Base-by-base conservation (phyloP, 306 rosid species). In the Quercus robur region DNA sequence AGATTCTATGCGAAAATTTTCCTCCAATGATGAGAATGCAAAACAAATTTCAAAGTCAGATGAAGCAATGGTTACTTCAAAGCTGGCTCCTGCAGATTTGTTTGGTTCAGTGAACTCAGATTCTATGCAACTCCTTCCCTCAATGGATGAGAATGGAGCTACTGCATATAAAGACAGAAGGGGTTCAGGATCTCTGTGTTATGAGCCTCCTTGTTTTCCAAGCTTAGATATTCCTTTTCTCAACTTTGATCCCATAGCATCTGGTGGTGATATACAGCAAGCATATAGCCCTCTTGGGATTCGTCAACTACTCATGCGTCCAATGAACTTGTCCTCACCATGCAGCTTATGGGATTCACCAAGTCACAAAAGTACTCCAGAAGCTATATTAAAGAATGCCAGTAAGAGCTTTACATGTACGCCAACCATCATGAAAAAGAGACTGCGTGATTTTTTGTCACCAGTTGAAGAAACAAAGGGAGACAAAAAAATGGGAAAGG, bases 231-330 rank as follows among this genome's bases (percentile, higher is more conserved):
- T 88, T 79, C 99, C 99, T 70, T 96, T 90, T 87, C 86, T 93
- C 56, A 96, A 94, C 83, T 93, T 98, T 76, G 99, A 96, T 89
- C 98, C 93, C 84, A 69, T 84, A 82, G 93, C 91, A 78, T 75
- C 91, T 33, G 89, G 97, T 46, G 81, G 85, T 58, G 97, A 96
- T 81, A 88, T 90, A 90, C 99, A 90, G 84, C 98, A 96, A 85
- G 99, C 94, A 51, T 96, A 90, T 75, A 96, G 99, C 82, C 99
- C 99, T 9, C 88, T 96, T 2, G 99, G 99, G 73, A 96, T 96
- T 75, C 98, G 99, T 73, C 97, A 88, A 85, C 90, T 93, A 31
- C 88, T 90, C 91, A 89, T 92, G 93, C 84, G 94, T 69, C 92
- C 98, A 75, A 87, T 88, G 92, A 93, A 91, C 86, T 89, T 91